A percentile compares a stretch with the other conserved stretches of the same genome.
Conservation (phyloP, 305 asterid species). For the Fraxinus platypoda region DNA sequence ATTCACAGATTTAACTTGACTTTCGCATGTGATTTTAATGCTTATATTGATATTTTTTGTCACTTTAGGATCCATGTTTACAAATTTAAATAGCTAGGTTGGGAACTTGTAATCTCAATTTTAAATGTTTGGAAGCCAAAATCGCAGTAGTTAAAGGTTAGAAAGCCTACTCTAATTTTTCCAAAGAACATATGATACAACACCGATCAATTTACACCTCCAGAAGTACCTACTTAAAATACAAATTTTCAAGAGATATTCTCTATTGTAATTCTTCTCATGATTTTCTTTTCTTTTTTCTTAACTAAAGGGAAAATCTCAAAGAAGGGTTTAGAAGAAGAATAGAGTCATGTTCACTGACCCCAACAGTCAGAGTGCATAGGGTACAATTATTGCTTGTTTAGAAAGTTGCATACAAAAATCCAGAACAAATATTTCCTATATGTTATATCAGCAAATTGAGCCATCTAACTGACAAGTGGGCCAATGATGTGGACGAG, state of each 20-base stretch:
- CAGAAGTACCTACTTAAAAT: not conserved
- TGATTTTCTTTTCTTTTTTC: too few species aligned
- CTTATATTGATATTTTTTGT: too few species aligned
- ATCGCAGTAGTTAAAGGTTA: not conserved
- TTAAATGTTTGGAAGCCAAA: too few species aligned
- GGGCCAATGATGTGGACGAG: conserved; percentile 44
- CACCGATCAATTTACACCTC: not conserved
- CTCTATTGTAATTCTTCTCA: not conserved
- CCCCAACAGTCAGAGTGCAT: not conserved
- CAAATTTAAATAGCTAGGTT: too few species aligned
- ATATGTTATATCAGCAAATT: not conserved
- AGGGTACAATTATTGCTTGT: not conserved
- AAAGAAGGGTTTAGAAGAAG: not conserved
- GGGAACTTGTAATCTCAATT: too few species aligned
- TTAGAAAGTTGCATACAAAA: not conserved
- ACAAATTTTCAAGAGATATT: not conserved
- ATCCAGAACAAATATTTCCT: not conserved
- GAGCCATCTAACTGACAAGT: conserved; percentile 54
- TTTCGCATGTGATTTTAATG: too few species aligned
- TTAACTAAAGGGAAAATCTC: not conserved
- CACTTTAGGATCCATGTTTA: not conserved
- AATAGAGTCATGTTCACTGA: not conserved
- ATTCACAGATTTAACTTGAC: not conserved
- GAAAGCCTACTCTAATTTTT: not conserved
- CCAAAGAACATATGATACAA: too few species aligned